These are phyloP conservation scores for Boletales sp. DNA, from an alignment of 768 basidiomycete genomes.

Conservation along the genomic window DNA sequence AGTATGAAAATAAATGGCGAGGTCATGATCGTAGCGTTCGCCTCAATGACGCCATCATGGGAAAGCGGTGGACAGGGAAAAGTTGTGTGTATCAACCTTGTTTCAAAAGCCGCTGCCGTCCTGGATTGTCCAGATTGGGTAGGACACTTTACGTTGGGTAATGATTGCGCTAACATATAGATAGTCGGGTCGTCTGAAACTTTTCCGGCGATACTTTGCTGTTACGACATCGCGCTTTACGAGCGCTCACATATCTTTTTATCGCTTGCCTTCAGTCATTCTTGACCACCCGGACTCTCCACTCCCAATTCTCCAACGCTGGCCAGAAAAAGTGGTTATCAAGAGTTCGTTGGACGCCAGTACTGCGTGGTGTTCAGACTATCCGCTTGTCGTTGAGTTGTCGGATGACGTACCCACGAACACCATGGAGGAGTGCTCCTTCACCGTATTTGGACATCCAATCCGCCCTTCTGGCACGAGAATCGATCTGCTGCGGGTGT, in stretches of 20 bases:
- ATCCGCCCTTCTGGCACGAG: background rate
- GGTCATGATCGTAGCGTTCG: slow-evolving; percentile 16
- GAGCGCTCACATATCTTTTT: slow-evolving; percentile 8
- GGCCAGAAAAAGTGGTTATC: slow-evolving; percentile 12
- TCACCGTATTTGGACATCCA: slow-evolving; percentile 13
- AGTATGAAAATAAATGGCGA: slow-evolving; percentile 22
- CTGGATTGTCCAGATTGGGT: slow-evolving; percentile 20
- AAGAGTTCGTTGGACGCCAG: slow-evolving; percentile 7
- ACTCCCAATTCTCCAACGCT: slow-evolving; percentile 2
- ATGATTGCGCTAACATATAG: slow-evolving; percentile 2
- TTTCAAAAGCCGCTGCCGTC: slow-evolving; percentile 5
- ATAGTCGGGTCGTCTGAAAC: slow-evolving; percentile 14
- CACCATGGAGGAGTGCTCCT: slow-evolving; percentile 4
- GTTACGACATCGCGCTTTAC: slow-evolving; percentile 2
- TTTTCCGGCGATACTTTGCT: slow-evolving; percentile 10
- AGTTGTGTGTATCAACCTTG: slow-evolving; percentile 21
- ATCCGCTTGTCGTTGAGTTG: slow-evolving; percentile 4
- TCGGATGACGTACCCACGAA: slow-evolving; percentile 12
- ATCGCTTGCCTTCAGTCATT: slow-evolving; percentile 14
- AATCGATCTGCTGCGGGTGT: slow-evolving; percentile 10
- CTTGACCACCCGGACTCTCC: slow-evolving; percentile 2
- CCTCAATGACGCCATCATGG: background rate
- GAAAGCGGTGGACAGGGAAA: slow-evolving; percentile 1
- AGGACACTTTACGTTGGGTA: background rate
- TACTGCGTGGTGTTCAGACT: slow-evolving; percentile 13